Base-by-base conservation (phyloP, 768 basidiomycete genomes). In the Auriculariales sp. region DNA sequence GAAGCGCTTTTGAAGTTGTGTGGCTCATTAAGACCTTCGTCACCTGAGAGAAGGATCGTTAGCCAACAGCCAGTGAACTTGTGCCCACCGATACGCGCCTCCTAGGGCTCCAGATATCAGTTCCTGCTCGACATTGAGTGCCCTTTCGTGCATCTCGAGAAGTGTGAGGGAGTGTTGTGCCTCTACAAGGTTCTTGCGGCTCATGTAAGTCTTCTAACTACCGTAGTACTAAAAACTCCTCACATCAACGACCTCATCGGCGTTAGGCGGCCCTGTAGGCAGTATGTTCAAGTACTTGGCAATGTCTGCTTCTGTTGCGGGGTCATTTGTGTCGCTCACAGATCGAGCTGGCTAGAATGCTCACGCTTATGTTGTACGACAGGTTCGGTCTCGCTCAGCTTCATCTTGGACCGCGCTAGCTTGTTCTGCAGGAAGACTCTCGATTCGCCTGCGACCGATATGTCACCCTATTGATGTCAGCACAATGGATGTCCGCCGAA, bases 351-450 rank as follows among this genome's bases (percentile, higher is more conserved):
- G 6, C 39, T 27, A 28, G 45, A 32, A 50, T 7, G 62, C 77
- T 55, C 62, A 86, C 86, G 71, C 61, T 84, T 84, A 5, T 71
- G 56, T n/a, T 71, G 63, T 4, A 84, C 66, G 12, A 79, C 56
- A 3, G 78, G 70, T n/a, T 57, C 62, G 6, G 85, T 60, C 54
- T 89, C 86, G 47, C 67, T 58, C n/a, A 85, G 59, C 64, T 83
- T 87, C 29, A 62, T 66, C 49, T 75, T 71, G 50, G 73, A 76
- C 50, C 70, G 72, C 47, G 66, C 64, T 24, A 89, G 71, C 54
- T 80, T 83, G 61, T 91, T 91, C 66, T 91, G 88, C 19, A 91
- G 67, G 59, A 84, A 77, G 2, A 86, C 70, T 62, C 85, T 89
- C 0, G 88, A 79, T 6, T 73, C 74, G 19, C 74, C 65, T 30